A percentile compares a stretch with the other conserved stretches of the same genome.
Evolutionary conservation across 1,284 basidiomycete species (phyloP).

Genomic region (Ganoderma sinense): DNA sequence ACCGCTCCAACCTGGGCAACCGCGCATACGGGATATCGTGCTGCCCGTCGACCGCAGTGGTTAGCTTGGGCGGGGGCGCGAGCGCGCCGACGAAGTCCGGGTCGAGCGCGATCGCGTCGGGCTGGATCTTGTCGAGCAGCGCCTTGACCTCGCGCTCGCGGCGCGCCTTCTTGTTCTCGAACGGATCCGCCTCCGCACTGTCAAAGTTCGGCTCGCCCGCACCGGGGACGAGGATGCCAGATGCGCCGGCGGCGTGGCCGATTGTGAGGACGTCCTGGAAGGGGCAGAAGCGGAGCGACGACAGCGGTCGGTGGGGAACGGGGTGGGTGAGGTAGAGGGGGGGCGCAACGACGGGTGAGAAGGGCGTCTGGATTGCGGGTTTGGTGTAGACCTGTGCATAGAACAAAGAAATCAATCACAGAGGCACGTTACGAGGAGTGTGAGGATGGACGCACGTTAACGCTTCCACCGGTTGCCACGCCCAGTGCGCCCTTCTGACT

Average conservation of each 20-base stretch:
- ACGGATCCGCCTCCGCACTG: slow-evolving; percentile 93
- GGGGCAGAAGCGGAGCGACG: slow-evolving; percentile 83
- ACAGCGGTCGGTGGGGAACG: slow-evolving; percentile 72
- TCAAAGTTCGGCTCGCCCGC: slow-evolving; percentile 96
- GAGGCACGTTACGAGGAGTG: background rate
- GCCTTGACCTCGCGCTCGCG: slow-evolving; percentile 92
- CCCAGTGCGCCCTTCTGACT: slow-evolving; percentile 86
- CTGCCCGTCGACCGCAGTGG: slow-evolving; percentile 59
- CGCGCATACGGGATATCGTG: slow-evolving; percentile 72
- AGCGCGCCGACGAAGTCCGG: slow-evolving; percentile 84
- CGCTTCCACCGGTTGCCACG: slow-evolving; percentile 81
- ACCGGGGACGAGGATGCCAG: slow-evolving; percentile 90
- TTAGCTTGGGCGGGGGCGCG: slow-evolving; percentile 66
- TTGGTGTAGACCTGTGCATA: slow-evolving; percentile 66
- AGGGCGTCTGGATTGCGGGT: slow-evolving; percentile 68
- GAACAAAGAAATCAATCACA: background rate
- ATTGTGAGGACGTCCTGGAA: slow-evolving; percentile 94
- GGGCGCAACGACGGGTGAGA: slow-evolving; percentile 62
- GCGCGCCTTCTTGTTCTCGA: slow-evolving; percentile 84
- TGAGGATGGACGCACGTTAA: slow-evolving; percentile 67
- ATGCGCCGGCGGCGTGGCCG: slow-evolving; percentile 77
- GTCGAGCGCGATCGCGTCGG: slow-evolving; percentile 94
- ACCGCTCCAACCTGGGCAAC: slow-evolving; percentile 76
- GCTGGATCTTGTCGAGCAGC: slow-evolving; percentile 95
- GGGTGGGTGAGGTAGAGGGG: slow-evolving; percentile 88